phyloP scores from a whole-genome alignment of 116 monocot genomes.

The Zostera marina region DNA sequence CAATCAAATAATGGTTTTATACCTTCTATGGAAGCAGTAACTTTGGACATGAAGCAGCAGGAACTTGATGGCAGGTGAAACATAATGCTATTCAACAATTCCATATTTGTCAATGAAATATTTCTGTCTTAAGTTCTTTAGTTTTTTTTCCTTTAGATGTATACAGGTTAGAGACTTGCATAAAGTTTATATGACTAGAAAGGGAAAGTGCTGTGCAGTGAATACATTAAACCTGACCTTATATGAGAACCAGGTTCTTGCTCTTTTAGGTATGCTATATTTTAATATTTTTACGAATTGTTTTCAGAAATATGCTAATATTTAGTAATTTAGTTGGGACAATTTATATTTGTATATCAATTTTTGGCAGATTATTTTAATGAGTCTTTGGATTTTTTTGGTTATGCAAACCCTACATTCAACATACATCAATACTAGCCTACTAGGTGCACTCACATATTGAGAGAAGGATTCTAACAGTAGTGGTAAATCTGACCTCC shows the following conservation, averaged over 20 bases:
- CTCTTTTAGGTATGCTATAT: conserved; percentile 85
- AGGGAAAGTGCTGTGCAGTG: conserved; percentile 62
- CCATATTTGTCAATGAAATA: not conserved
- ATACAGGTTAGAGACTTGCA: conserved; percentile 60
- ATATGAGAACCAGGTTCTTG: conserved; percentile 80
- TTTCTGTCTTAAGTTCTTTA: conserved; percentile 1
- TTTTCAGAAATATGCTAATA: conserved; percentile 1
- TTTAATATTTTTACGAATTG: not conserved
- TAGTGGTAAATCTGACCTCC: too few species aligned
- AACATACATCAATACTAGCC: too few species aligned
- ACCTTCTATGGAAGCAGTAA: conserved; percentile 48
- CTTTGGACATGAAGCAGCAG: conserved; percentile 75
- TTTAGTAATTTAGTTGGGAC: not conserved
- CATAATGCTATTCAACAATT: not conserved
- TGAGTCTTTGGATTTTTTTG: not conserved
- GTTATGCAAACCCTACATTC: too few species aligned
- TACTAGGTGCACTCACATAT: too few species aligned
- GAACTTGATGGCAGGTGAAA: conserved; percentile 60
- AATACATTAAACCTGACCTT: conserved; percentile 62
- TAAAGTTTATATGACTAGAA: conserved; percentile 52
- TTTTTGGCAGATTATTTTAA: not conserved
- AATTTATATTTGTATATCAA: not conserved
- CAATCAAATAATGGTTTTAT: conserved; percentile 13
- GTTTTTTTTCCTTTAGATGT: conserved; percentile 35
- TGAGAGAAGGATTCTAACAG: too few species aligned